Conservation (phyloP, 345 rosid species). For the Cardamine occulta region DNA sequence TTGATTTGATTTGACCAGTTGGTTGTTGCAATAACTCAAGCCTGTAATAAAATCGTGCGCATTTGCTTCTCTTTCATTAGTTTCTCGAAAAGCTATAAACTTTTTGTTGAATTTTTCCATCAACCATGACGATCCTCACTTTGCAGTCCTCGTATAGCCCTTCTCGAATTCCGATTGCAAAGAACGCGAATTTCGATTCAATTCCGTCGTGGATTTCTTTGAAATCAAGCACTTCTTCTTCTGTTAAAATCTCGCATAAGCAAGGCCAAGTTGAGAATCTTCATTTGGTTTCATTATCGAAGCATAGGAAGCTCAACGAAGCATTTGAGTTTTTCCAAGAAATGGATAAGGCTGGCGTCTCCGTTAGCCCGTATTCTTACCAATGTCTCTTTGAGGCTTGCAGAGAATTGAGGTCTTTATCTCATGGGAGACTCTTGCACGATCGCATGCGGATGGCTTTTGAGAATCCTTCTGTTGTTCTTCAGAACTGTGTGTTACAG, state of each 20-base stretch:
- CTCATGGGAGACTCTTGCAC: slow-evolving; percentile 58
- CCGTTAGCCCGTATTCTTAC: slow-evolving; percentile 49
- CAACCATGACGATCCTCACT: slow-evolving; percentile 34
- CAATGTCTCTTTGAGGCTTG: slow-evolving; percentile 58
- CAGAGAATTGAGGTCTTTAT: slow-evolving; percentile 46
- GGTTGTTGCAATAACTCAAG: not conserved
- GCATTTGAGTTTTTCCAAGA: slow-evolving; percentile 60
- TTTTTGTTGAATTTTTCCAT: not conserved
- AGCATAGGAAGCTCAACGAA: slow-evolving; percentile 61
- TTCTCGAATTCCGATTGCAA: slow-evolving; percentile 37
- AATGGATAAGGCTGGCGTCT: slow-evolving; percentile 60
- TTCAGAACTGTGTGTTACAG: slow-evolving; percentile 49
- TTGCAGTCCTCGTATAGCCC: slow-evolving; percentile 29
- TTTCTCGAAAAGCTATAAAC: slow-evolving; percentile 16
- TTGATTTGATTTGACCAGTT: slow-evolving; percentile 16
- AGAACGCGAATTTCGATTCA: slow-evolving; percentile 49
- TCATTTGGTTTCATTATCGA: slow-evolving; percentile 60
- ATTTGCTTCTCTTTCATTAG: slow-evolving; percentile 5
- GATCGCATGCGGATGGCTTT: slow-evolving; percentile 39
- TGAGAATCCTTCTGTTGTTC: slow-evolving; percentile 47
- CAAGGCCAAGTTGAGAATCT: slow-evolving; percentile 61
- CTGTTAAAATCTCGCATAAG: slow-evolving; percentile 38
- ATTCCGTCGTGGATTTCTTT: slow-evolving; percentile 69
- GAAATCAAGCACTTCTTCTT: slow-evolving; percentile 46
- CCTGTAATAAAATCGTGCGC: slow-evolving; percentile 2